Evolutionary conservation across 495 filamentous ascomycete genomes (phyloP).

Genomic region (Astrocystis sublimbata): DNA sequence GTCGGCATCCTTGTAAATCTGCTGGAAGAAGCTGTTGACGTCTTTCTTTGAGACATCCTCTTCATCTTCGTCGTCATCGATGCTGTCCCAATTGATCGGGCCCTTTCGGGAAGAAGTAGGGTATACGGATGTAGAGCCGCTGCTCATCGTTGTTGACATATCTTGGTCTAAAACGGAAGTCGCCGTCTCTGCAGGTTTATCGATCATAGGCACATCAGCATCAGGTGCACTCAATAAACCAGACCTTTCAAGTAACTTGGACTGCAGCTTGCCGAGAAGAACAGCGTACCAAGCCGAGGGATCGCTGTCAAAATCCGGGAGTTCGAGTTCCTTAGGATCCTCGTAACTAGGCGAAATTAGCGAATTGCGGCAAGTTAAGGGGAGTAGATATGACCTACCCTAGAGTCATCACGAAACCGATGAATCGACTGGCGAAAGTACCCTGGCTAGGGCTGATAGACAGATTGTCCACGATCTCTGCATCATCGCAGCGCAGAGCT

Average conservation of each 20-base stretch:
- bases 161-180: constrained; percentile 22
- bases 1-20: constrained; percentile 76
- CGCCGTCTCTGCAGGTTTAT: constrained; percentile 34
- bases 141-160: constrained; percentile 9
- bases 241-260: not conserved
- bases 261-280: constrained; percentile 20
- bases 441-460: constrained; percentile 9
- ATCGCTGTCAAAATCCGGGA: constrained; percentile 16
- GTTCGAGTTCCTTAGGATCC: constrained; percentile 12
- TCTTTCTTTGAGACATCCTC: constrained; percentile 65
- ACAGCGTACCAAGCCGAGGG: constrained; percentile 23
- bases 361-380: not conserved
- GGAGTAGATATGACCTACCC: constrained; percentile 26
- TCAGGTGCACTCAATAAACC: not conserved
- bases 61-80: constrained; percentile 51
- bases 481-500: constrained; percentile 58
- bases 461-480: constrained; percentile 25
- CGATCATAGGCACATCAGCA: not conserved
- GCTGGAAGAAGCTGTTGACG: constrained; percentile 90
- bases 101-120: constrained; percentile 85
- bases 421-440: constrained; percentile 22
- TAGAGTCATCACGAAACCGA: constrained; percentile 8
- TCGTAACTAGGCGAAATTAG: constrained; percentile 21
- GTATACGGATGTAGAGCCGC: constrained; percentile 63
- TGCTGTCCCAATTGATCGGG: constrained; percentile 89